Evolutionary conservation across 208 protist species (phyloP).

Genomic region (Angomonas desouzai): DNA sequence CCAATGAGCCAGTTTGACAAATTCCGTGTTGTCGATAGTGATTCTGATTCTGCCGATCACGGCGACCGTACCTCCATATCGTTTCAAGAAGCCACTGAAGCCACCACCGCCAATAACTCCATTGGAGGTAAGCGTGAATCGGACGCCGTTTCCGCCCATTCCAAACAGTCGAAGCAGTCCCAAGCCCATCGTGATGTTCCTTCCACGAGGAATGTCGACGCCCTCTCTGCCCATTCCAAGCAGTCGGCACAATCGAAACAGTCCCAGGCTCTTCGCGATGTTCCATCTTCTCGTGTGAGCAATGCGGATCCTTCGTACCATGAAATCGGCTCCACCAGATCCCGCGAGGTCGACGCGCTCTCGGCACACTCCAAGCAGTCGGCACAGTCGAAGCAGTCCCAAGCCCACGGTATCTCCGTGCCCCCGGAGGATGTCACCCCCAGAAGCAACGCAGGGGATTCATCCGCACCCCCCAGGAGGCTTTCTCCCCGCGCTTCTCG

Average conservation of each 20-base stretch:
- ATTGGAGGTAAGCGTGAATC: not conserved
- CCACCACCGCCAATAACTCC: not conserved
- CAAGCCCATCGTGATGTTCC: not conserved
- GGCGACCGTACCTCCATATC: conserved; percentile 11
- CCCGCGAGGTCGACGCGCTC: conserved; percentile 17
- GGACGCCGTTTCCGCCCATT: not conserved
- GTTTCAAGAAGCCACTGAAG: conserved; percentile 10
- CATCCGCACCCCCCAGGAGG: conserved; percentile 22
- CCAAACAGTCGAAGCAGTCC: conserved; percentile 11
- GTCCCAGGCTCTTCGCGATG: not conserved
- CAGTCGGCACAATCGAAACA: conserved; percentile 8
- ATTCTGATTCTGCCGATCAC: conserved; percentile 37
- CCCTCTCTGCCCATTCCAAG: not conserved
- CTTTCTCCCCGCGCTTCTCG: conserved; percentile 38
- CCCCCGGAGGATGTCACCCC: not conserved
- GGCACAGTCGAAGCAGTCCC: conserved; percentile 18
- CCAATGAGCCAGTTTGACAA: conserved; percentile 27
- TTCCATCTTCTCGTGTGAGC: conserved; percentile 8
- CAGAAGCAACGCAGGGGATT: conserved; percentile 1
- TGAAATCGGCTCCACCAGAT: not conserved
- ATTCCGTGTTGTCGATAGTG: conserved; percentile 48
- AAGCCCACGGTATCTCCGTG: not conserved
- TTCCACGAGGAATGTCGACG: not conserved
- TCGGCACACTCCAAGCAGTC: conserved; percentile 19
- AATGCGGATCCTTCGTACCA: not conserved